Evolutionary conservation across 495 filamentous ascomycete species (phyloP).

Genomic region (Tuber magnatum): DNA sequence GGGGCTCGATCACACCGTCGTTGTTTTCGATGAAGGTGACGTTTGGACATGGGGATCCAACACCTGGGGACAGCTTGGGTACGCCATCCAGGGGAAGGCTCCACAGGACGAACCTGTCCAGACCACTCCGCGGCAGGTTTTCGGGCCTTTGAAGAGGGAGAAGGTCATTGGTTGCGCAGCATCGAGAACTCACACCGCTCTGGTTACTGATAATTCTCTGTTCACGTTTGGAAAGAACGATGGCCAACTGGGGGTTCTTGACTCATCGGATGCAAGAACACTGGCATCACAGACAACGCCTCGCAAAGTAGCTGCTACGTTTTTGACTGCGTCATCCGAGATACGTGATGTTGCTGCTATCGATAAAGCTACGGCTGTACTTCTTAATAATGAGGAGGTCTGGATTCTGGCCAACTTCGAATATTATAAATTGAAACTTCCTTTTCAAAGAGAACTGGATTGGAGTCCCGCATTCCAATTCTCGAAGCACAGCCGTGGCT

Average conservation of each 20-base stretch:
- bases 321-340: conserved; percentile 58
- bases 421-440: conserved; percentile 76
- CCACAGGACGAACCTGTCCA: conserved; percentile 71
- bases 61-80: conserved; percentile 77
- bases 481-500: neutral
- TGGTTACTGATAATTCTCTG: conserved; percentile 69
- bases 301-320: conserved; percentile 75
- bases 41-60: conserved; percentile 93
- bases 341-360: conserved; percentile 80
- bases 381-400: conserved; percentile 80
- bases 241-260: conserved; percentile 87
- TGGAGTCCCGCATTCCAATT: conserved; percentile 40
- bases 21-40: conserved; percentile 69
- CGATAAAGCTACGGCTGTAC: conserved; percentile 76
- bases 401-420: conserved; percentile 92
- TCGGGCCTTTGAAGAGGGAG: conserved; percentile 84
- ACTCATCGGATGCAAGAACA: conserved; percentile 77
- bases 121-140: conserved; percentile 74
- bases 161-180: conserved; percentile 72
- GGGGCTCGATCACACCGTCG: conserved; percentile 86
- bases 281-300: conserved; percentile 74
- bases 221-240: conserved; percentile 96
- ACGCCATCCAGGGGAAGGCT: conserved; percentile 54
- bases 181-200: conserved; percentile 86
- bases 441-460: conserved; percentile 55